phyloP scores from a whole-genome alignment of 2,329 filamentous ascomycete species.

The Dactylellina parvicollis region DNA sequence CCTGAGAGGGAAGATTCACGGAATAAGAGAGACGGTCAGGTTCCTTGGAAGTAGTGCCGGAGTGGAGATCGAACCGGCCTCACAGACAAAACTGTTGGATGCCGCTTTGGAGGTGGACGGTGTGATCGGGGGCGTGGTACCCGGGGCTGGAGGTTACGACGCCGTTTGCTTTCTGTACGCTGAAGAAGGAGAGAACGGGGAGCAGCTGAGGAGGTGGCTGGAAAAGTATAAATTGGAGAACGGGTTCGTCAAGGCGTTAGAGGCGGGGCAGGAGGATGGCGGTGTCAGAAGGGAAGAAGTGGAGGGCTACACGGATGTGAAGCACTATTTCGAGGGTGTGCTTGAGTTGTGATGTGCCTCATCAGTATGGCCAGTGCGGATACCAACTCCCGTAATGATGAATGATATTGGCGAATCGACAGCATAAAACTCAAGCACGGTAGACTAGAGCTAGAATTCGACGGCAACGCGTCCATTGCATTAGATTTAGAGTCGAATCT shows the following conservation, averaged over 20 bases:
- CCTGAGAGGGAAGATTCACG: slow-evolving; percentile 63
- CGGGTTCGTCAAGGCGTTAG: slow-evolving; percentile 74
- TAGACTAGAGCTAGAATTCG: no score
- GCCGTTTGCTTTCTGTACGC: slow-evolving; percentile 82
- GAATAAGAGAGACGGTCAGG: slow-evolving; percentile 72
- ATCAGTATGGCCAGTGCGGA: no score
- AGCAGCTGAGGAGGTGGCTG: slow-evolving; percentile 71
- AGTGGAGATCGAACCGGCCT: slow-evolving; percentile 87
- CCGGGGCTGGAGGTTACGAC: slow-evolving; percentile 93
- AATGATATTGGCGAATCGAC: no score
- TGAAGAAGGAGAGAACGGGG: slow-evolving; percentile 74
- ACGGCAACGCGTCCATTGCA: no score
- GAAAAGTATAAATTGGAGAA: slow-evolving; percentile 64
- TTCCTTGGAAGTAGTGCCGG: slow-evolving; percentile 77
- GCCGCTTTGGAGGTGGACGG: slow-evolving; percentile 76
- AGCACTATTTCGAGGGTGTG: slow-evolving; percentile 6
- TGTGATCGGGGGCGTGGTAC: slow-evolving; percentile 89
- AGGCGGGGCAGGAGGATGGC: slow-evolving; percentile 77
- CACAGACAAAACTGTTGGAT: slow-evolving; percentile 86
- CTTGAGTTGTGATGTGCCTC: not conserved
- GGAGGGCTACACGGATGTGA: slow-evolving; percentile 52
- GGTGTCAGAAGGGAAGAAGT: slow-evolving; percentile 64
- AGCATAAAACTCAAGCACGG: no score
- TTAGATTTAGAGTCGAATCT: no score
- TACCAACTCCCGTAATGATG: no score